Evolutionary conservation across 306 rosid genomes (phyloP).

Genomic region (Gastrolobium bilobum): DNA sequence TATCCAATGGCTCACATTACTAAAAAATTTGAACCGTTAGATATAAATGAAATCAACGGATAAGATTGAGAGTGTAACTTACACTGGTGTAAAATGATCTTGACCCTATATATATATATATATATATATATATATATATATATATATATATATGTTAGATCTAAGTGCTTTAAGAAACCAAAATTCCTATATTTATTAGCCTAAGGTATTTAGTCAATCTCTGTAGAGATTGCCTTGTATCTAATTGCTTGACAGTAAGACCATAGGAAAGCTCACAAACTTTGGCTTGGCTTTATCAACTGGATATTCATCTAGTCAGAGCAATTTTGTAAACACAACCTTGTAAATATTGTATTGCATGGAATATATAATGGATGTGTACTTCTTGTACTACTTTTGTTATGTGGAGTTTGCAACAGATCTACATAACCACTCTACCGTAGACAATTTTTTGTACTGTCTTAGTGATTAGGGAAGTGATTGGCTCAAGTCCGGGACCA

Average conservation of each 20-base stretch:
- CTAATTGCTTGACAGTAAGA: not conserved
- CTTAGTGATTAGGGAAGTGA: not conserved
- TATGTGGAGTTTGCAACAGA: not conserved
- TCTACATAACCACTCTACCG: not conserved
- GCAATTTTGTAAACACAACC: conserved; percentile 5
- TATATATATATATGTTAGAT: no score
- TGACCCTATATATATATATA: no score
- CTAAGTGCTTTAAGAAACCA: not conserved
- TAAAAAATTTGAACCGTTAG: no score
- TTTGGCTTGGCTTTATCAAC: not conserved
- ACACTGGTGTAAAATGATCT: no score
- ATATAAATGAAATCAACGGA: no score
- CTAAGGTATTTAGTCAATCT: not conserved
- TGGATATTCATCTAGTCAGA: conserved; percentile 16
- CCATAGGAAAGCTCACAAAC: conserved; percentile 26
- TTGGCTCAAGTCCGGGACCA: not conserved
- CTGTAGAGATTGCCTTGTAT: conserved; percentile 19
- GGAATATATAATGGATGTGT: not conserved
- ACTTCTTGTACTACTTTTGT: conserved; percentile 5
- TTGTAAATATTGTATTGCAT: not conserved
- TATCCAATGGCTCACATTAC: no score
- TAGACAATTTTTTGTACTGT: not conserved
- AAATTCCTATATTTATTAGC: conserved; percentile 4
- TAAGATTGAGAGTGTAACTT: no score
- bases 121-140: no score